Base-by-base conservation (phyloP, 495 filamentous ascomycete species). In the Tetracladium marchalianum region DNA sequence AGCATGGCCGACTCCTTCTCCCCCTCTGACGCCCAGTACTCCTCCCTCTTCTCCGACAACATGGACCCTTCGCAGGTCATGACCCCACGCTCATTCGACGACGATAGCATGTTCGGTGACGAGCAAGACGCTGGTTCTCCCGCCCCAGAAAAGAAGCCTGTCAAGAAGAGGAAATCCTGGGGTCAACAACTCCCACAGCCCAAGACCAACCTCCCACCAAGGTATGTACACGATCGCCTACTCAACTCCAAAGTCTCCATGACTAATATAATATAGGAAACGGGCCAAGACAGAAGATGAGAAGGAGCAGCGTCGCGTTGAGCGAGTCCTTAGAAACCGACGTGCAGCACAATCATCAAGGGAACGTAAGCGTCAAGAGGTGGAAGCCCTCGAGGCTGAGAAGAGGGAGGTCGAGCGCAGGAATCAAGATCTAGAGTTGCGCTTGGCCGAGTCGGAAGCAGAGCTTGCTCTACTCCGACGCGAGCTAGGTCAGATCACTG, bases 141-240 rank as follows among this genome's bases (percentile, higher is more conserved):
- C 2, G 50, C 48, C 31, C 40, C 58, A 32, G 81, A 87, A 55
- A 88, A 84, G 74, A 93, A 86, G 71, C 78, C 82, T 1, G 66
- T 73, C 35, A 97, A 96, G 81, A 98, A 98, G 76, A 75, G 92
- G 64, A 98, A 97, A 72, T 95, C 90, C 48, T 98, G 92, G 92
- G 92, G 92, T 54, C 92, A 98, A 67, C 85, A 93, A 67, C 81
- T 98, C 38, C 92, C 92, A 18, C 86, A 87, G 56, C 92, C 92
- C 16, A 98, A 92, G 76, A 98, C 92, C 35, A 95, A 93, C 56
- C 77, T 98, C 22, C 92, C 92, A 53, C 92, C 92, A 46, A 81
- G 90, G 86, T 90, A 84, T 60, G 76, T 61, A 46, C 24, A 31
- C 31, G 24, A 35, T 5, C 12, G 31, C 12, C 40, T 32, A n/a